Evolutionary conservation across 1,139 yeast species (phyloP).

Genomic region (Geotrichum reessii): DNA sequence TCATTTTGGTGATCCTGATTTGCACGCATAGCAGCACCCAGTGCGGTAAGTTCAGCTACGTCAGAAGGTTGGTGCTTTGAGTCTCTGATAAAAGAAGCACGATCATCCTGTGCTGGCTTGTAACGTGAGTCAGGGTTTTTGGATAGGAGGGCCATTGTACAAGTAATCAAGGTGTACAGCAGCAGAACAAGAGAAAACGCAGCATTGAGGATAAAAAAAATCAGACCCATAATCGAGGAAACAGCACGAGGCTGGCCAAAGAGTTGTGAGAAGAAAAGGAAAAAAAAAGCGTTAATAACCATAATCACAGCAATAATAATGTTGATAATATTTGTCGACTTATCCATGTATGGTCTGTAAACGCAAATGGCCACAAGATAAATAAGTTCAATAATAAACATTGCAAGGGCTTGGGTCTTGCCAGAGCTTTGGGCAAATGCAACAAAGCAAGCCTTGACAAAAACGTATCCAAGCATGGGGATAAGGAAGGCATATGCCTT

Average conservation of each 20-base stretch:
- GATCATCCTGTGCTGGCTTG: slow-evolving; percentile 91
- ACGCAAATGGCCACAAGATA: slow-evolving; percentile 62
- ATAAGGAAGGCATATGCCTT: slow-evolving; percentile 74
- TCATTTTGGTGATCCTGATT: slow-evolving; percentile 30
- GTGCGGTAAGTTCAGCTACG: slow-evolving; percentile 64
- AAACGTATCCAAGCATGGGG: slow-evolving; percentile 56
- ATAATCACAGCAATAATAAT: slow-evolving; percentile 74
- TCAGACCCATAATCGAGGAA: slow-evolving; percentile 86
- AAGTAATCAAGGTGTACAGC: slow-evolving; percentile 69
- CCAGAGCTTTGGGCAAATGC: slow-evolving; percentile 81
- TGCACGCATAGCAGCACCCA: slow-evolving; percentile 83
- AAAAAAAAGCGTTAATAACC: slow-evolving; percentile 76
- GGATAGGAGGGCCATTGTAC: slow-evolving; percentile 73
- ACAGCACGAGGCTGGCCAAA: slow-evolving; percentile 84
- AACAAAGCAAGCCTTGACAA: slow-evolving; percentile 73
- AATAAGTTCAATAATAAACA: slow-evolving; percentile 67
- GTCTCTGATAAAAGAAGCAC: slow-evolving; percentile 73
- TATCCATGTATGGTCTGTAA: slow-evolving; percentile 86
- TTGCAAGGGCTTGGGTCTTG: slow-evolving; percentile 70
- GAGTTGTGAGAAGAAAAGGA: slow-evolving; percentile 80
- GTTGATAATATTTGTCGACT: slow-evolving; percentile 84
- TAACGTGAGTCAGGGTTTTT: slow-evolving; percentile 93
- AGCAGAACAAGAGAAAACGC: slow-evolving; percentile 78
- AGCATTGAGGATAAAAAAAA: slow-evolving; percentile 83
- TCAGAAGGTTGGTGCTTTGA: slow-evolving; percentile 45